Evolutionary conservation across 352 stramenopile species (phyloP), one percentile per base, ranked within the genome.

Genomic region (Pythium pyrilobum): DNA sequence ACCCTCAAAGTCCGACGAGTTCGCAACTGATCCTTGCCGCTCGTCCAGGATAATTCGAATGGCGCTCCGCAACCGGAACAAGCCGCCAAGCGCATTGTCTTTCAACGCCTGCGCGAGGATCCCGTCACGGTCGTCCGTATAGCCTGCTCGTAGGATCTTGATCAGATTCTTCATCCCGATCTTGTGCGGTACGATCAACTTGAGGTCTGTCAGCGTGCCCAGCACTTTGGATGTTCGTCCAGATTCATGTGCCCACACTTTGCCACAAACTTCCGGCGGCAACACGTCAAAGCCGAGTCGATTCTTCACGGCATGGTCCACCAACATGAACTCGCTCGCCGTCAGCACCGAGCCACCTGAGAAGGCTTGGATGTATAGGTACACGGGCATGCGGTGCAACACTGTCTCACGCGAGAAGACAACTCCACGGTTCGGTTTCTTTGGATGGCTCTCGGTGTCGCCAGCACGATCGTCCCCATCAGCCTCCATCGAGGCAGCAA

Each of bases 81-180:
- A 53, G 0, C 74, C 75, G 9, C 80, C 78, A 0, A 89, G 70
- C 3, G 75, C 77, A 59, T 90, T 88, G 50, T 89, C 81, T 36
- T 89, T 86, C 24, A 92, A 41, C 12, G 79, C 80, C 31, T 77
- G 73, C 2, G 77, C 73, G 24, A 92, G 47, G 16, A 85, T 74
- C 31, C 77, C 77, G 43, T 89, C 77, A 28, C 69, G 67, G 11
- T 74, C 74, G 52, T 91, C 81, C 3, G 78, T 81, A 59, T 89
- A 88, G 1, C 76, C 77, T 0, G 79, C 65, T 29, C 66, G 69
- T 42, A 94, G 59, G 32, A 92, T 86, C 47, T 85, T 77, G 41
- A 85, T 73, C 25, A 94, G 46, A 44, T 80, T 78, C 43, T 80
- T 80, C 76, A 92, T 90, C n/a, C 81, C 77, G 23, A 94, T 88